Percentiles rank a stretch among this genome's conserved stretches.
These are phyloP conservation scores for Drechslerella stenobrocha DNA, from an alignment of 2,329 filamentous ascomycete species.

Conservation along the genomic window DNA sequence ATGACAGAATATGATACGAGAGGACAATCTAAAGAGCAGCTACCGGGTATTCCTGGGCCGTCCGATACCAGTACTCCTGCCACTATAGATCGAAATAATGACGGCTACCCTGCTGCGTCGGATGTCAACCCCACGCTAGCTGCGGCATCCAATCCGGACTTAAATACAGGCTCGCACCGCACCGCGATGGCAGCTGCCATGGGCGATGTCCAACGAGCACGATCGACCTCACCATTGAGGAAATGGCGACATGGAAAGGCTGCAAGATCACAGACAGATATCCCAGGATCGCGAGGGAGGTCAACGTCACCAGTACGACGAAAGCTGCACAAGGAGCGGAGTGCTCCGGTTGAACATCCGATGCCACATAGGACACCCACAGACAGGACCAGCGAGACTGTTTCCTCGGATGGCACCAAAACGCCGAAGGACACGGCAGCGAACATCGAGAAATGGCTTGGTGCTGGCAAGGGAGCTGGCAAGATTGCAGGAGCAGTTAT, in stretches of 20 bases:
- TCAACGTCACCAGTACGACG: conserved; percentile 11
- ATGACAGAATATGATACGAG: conserved; percentile 18
- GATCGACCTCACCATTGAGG: conserved; percentile 37
- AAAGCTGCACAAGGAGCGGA: conserved; percentile 38
- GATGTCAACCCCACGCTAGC: conserved; percentile 7
- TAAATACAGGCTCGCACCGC: conserved; percentile 23
- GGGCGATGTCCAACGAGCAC: conserved; percentile 26
- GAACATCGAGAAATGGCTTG: conserved; percentile 65
- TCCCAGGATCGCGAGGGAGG: conserved; percentile 5
- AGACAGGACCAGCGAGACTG: conserved; percentile 7
- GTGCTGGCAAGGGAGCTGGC: conserved; percentile 68
- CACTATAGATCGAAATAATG: background rate
- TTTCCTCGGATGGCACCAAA: conserved; percentile 45
- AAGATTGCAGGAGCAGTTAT: conserved; percentile 70
- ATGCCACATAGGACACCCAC: conserved; percentile 22
- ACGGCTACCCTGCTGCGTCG: too few relatives aligned
- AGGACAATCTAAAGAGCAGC: conserved; percentile 2
- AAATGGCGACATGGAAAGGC: conserved; percentile 9
- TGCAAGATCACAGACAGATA: conserved; percentile 20
- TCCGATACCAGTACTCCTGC: background rate
- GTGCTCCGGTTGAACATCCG: conserved; percentile 1
- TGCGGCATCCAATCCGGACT: conserved; percentile 13
- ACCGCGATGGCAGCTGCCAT: conserved; percentile 31
- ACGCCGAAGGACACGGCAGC: conserved; percentile 53
- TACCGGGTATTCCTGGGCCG: conserved; percentile 8